Conservation (phyloP, 1,139 yeast genomes). For the Yamadazyma songkhlaensis region DNA sequence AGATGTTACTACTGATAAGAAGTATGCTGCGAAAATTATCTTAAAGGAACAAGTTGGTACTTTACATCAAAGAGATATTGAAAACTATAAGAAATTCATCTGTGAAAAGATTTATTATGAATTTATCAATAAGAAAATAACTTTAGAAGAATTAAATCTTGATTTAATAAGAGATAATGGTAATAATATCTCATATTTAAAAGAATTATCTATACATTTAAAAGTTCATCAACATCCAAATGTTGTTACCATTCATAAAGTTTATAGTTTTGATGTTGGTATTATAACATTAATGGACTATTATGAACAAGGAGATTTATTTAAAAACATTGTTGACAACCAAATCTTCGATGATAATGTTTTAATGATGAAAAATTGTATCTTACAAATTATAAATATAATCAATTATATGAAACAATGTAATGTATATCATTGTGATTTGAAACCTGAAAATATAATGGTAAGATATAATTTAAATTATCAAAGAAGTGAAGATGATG, state of each 20-base stretch:
- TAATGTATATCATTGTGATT: constrained; percentile 81
- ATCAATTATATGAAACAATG: constrained; percentile 64
- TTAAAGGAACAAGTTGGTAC: constrained; percentile 41
- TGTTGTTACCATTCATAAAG: constrained; percentile 70
- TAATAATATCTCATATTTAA: constrained; percentile 44
- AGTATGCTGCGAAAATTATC: constrained; percentile 73
- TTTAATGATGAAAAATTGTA: constrained; percentile 62
- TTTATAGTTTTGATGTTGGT: constrained; percentile 58
- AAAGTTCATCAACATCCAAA: constrained; percentile 77
- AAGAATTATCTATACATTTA: constrained; percentile 72
- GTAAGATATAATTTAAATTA: constrained; percentile 38
- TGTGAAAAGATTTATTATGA: constrained; percentile 32
- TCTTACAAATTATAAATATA: constrained; percentile 73
- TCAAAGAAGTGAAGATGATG: constrained; percentile 13
- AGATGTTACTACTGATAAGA: constrained; percentile 47
- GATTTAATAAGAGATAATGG: constrained; percentile 44
- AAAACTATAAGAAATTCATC: constrained; percentile 30
- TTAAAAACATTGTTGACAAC: constrained; percentile 74
- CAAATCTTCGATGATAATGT: constrained; percentile 44
- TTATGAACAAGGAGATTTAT: constrained; percentile 78
- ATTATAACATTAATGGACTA: constrained; percentile 69
- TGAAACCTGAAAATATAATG: constrained; percentile 87
- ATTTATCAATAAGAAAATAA: constrained; percentile 12
- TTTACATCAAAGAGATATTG: constrained; percentile 21
- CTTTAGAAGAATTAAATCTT: constrained; percentile 32